Evolutionary conservation across 495 filamentous ascomycete genomes (phyloP).

Genomic region (Rostrohypoxylon terebratum): DNA sequence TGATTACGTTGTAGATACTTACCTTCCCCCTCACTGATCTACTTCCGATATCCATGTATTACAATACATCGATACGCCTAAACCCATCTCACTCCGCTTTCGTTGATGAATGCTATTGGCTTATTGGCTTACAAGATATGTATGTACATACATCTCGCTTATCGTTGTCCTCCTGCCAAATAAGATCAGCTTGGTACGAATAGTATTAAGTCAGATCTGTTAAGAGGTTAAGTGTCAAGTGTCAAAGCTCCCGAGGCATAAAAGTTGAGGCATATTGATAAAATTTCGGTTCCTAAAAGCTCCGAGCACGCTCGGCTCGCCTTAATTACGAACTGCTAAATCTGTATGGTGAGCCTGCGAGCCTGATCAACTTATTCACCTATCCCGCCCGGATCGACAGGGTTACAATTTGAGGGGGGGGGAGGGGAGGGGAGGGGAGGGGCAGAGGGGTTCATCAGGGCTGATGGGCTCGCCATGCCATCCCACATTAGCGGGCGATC

Average conservation of each 20-base stretch:
- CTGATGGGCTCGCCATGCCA: constrained; percentile 26
- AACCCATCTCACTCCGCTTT: constrained; percentile 4
- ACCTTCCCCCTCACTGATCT: constrained; percentile 19
- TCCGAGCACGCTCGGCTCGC: constrained; percentile 2
- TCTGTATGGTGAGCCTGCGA: background rate
- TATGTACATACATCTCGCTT: constrained; percentile 32
- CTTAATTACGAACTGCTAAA: background rate
- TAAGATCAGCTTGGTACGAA: constrained; percentile 22
- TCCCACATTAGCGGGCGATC: constrained; percentile 39
- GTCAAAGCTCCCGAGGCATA: background rate
- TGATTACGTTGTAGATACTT: no score
- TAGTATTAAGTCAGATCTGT: background rate
- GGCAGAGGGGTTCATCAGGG: constrained; percentile 41
- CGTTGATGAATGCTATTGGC: constrained; percentile 8
- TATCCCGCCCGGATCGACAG: constrained; percentile 8
- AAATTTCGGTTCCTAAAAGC: constrained; percentile 20
- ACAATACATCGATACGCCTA: background rate
- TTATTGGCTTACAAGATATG: constrained; percentile 17
- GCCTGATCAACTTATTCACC: constrained; percentile 21
- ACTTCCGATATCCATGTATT: no score
- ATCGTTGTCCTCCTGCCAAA: constrained; percentile 41
- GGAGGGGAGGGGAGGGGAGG: constrained; percentile 45
- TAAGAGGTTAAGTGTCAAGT: background rate
- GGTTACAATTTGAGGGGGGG: constrained; percentile 38
- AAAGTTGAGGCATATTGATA: background rate